phyloP scores from a whole-genome alignment of 768 basidiomycete species.

The Hypholoma fasciculare region DNA sequence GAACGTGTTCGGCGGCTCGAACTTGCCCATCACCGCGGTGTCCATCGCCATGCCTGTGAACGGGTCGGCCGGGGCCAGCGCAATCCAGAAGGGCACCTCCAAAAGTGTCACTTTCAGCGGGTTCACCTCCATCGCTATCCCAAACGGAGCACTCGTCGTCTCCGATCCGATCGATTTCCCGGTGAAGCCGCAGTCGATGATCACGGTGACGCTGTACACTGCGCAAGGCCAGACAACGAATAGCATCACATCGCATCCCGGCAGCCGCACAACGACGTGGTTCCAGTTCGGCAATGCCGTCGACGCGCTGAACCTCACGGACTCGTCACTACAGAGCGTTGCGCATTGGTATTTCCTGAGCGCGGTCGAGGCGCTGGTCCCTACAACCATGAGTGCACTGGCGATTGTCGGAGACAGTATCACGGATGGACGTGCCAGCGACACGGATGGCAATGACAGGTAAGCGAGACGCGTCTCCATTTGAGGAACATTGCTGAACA shows the following conservation, averaged over 20 bases:
- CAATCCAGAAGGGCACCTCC: slow-evolving; percentile 34
- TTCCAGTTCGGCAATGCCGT: slow-evolving; percentile 38
- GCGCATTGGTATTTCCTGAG: slow-evolving; percentile 45
- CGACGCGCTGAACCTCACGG: slow-evolving; percentile 34
- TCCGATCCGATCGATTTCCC: slow-evolving; percentile 45
- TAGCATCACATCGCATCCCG: slow-evolving; percentile 46
- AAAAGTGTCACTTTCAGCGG: slow-evolving; percentile 46
- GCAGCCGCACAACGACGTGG: slow-evolving; percentile 49
- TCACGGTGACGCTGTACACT: slow-evolving; percentile 43
- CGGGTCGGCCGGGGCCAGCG: slow-evolving; percentile 35
- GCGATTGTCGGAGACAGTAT: slow-evolving; percentile 54
- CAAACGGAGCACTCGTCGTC: slow-evolving; percentile 43
- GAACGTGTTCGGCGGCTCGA: slow-evolving; percentile 45
- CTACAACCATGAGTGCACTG: slow-evolving; percentile 27
- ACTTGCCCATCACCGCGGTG: slow-evolving; percentile 43
- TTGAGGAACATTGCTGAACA: not conserved
- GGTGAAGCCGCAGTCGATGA: slow-evolving; percentile 35
- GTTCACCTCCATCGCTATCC: slow-evolving; percentile 34
- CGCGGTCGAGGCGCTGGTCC: slow-evolving; percentile 41
- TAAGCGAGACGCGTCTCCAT: slow-evolving; percentile 8
- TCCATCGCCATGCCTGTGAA: slow-evolving; percentile 40
- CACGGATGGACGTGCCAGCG: slow-evolving; percentile 51
- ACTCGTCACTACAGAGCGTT: slow-evolving; percentile 24
- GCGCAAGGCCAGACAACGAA: slow-evolving; percentile 40
- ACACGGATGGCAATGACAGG: slow-evolving; percentile 45